These are phyloP conservation scores for Coniferiporia weirii DNA, from an alignment of 1,284 basidiomycete genomes.

Conservation along the genomic window DNA sequence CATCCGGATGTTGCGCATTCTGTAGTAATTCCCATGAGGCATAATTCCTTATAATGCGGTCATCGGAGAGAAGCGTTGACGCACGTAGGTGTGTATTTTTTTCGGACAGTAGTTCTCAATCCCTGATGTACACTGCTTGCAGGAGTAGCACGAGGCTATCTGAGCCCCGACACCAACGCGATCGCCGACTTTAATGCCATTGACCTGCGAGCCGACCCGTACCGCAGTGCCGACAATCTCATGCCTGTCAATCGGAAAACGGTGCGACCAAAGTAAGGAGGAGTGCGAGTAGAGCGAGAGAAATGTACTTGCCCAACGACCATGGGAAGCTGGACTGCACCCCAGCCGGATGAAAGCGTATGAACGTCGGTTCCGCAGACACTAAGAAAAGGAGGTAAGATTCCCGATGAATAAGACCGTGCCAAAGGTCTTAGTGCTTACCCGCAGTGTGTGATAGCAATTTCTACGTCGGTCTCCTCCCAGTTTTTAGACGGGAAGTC, in stretches of 20 bases:
- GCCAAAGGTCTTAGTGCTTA: slow-evolving; percentile 17
- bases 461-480: slow-evolving; percentile 34
- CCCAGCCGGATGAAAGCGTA: slow-evolving; percentile 33
- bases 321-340: slow-evolving; percentile 12
- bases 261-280: slow-evolving; percentile 23
- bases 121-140: slow-evolving; percentile 47
- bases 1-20: slow-evolving; percentile 47
- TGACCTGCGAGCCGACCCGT: slow-evolving; percentile 49
- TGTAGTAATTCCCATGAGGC: slow-evolving; percentile 24
- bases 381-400: not conserved
- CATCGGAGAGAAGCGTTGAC: slow-evolving; percentile 9
- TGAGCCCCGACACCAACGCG: slow-evolving; percentile 65
- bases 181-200: slow-evolving; percentile 54
- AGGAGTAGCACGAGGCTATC: slow-evolving; percentile 47
- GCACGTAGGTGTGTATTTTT: slow-evolving; percentile 30
- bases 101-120: slow-evolving; percentile 50
- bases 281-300: slow-evolving; percentile 21
- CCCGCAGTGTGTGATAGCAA: slow-evolving; percentile 37
- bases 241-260: slow-evolving; percentile 32
- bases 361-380: slow-evolving; percentile 31
- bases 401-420: not conserved
- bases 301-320: slow-evolving; percentile 34
- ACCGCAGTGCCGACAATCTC: slow-evolving; percentile 59
- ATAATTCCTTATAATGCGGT: slow-evolving; percentile 19
- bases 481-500: slow-evolving; percentile 32